Conservation (phyloP, 192 early-diverging fungal genomes). For the Podila epicladia region DNA sequence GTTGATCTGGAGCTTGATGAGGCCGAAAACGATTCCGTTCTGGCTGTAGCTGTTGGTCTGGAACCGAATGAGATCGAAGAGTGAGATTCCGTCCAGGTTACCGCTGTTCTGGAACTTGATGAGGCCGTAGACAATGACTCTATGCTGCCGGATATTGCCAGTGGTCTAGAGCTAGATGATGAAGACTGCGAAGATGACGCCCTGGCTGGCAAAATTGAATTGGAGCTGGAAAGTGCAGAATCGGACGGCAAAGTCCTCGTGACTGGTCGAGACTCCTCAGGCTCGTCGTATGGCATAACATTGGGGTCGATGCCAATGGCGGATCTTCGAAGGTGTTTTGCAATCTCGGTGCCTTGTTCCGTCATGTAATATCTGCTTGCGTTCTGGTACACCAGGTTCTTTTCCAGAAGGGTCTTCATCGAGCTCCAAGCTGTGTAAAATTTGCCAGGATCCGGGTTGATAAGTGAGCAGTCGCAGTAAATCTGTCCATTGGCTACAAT, state of each 20-base stretch:
- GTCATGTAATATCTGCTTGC: conserved; percentile 75
- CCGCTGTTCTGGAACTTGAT: too few species aligned
- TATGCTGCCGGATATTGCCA: too few species aligned
- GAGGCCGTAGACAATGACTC: too few species aligned
- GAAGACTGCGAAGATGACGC: neutral
- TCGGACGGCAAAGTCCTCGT: neutral
- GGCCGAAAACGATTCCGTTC: neutral
- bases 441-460: conserved; percentile 55
- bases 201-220: neutral
- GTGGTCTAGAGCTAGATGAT: neutral
- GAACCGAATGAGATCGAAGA: too few species aligned
- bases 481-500: conserved; percentile 72
- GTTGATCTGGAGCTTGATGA: neutral
- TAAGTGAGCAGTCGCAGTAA: conserved; percentile 74
- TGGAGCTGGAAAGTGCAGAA: neutral
- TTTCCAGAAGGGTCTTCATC: conserved; percentile 77
- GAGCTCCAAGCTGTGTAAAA: conserved; percentile 81
- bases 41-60: neutral
- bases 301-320: conserved; percentile 39
- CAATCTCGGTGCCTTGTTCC: conserved; percentile 74
- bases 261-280: neutral
- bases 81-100: too few species aligned
- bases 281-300: neutral
- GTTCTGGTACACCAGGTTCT: conserved; percentile 71
- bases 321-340: conserved; percentile 55